phyloP scores from a whole-genome alignment of 768 basidiomycete genomes.

The Lactarius hatsudake region DNA sequence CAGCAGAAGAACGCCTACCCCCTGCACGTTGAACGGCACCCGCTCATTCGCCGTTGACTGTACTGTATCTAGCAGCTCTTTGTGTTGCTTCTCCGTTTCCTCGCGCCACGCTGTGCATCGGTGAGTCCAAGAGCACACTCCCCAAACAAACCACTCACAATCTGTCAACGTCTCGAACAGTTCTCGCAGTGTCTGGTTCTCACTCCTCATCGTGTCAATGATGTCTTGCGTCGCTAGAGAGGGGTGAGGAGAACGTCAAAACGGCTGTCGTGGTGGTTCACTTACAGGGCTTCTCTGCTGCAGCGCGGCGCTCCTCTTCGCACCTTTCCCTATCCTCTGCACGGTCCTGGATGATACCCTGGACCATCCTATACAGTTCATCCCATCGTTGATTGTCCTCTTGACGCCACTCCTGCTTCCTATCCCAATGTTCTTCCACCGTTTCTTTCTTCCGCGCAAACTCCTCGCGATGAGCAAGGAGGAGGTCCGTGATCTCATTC shows the following conservation, averaged over 20 bases:
- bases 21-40: conserved; percentile 81
- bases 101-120: conserved; percentile 56
- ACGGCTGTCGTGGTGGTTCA: neutral
- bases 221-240: conserved; percentile 55
- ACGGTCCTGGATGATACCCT: conserved; percentile 55
- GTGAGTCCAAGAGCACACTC: neutral
- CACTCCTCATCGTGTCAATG: conserved; percentile 54
- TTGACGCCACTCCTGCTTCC: conserved; percentile 55
- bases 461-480: conserved; percentile 63
- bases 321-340: conserved; percentile 48
- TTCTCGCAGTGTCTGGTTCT: conserved; percentile 60
- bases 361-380: conserved; percentile 60
- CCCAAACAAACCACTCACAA: conserved; percentile 39
- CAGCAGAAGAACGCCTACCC: conserved; percentile 45
- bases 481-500: conserved; percentile 66
- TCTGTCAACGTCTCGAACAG: conserved; percentile 54
- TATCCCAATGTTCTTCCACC: conserved; percentile 60
- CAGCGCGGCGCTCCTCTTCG: conserved; percentile 52
- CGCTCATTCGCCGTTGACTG: conserved; percentile 69
- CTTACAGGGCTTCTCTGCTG: conserved; percentile 57
- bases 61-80: conserved; percentile 65
- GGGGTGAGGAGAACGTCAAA: conserved; percentile 27
- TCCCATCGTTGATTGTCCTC: conserved; percentile 57
- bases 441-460: conserved; percentile 57
- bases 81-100: conserved; percentile 62